These are phyloP conservation scores for Aspergillus udagawae DNA, from an alignment of 2,329 filamentous ascomycete genomes.

Conservation along the genomic window DNA sequence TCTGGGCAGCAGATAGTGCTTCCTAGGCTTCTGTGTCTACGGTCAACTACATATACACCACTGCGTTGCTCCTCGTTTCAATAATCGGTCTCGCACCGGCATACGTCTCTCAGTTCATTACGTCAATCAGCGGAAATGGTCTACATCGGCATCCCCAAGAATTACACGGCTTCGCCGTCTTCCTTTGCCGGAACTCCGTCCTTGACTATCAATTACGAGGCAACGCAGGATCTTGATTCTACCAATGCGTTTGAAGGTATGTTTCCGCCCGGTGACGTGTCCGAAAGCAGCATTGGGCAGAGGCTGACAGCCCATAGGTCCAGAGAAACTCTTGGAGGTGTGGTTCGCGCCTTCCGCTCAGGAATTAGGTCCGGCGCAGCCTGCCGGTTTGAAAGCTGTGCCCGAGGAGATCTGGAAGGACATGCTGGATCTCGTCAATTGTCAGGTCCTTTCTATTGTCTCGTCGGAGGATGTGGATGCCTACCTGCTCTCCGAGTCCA, in stretches of 20 bases:
- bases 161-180: slow-evolving; percentile 79
- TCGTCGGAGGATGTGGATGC: slow-evolving; percentile 92
- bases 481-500: slow-evolving; percentile 95
- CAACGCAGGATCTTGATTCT: slow-evolving; percentile 87
- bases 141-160: slow-evolving; percentile 71
- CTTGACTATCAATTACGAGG: slow-evolving; percentile 94
- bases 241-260: slow-evolving; percentile 91
- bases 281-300: slow-evolving; percentile 8
- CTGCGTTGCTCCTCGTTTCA: slow-evolving; percentile 8
- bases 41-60: slow-evolving; percentile 11
- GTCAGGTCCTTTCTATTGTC: slow-evolving; percentile 93
- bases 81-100: slow-evolving; percentile 1
- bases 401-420: slow-evolving; percentile 82
- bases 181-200: slow-evolving; percentile 74
- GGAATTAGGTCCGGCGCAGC: slow-evolving; percentile 63
- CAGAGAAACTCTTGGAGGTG: slow-evolving; percentile 96
- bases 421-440: slow-evolving; percentile 97
- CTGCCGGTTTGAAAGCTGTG: slow-evolving; percentile 81
- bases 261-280: slow-evolving; percentile 9
- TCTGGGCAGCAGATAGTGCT: slow-evolving; percentile 98
- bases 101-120: slow-evolving; percentile 16
- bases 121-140: slow-evolving; percentile 60
- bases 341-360: slow-evolving; percentile 86
- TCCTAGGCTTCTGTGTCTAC: slow-evolving; percentile 50
- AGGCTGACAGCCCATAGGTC: slow-evolving; percentile 52